Evolutionary conservation across 495 filamentous ascomycete genomes (phyloP), one percentile per base, ranked within the genome.

Genomic region (Cetradonia linearis): DNA sequence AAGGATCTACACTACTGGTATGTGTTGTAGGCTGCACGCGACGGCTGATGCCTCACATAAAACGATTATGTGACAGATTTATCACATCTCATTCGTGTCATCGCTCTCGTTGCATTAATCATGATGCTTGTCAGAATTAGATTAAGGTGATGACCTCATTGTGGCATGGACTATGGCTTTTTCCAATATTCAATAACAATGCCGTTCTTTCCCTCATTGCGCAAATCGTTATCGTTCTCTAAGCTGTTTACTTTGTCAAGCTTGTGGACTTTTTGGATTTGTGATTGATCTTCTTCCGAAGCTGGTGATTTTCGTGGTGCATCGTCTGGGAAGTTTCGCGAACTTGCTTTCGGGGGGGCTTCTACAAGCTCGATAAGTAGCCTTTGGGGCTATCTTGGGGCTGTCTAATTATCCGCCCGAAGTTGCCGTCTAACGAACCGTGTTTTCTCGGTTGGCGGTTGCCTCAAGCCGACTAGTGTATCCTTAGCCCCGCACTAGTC

Each of bases 121-220:
- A 46, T 46, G 20, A 46, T 25, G 42, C 20, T 13, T 46, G 20
- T 11, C 42, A 10, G 42, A 25, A 46, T 46, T 46, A 5, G n/a
- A 46, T 46, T 46, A 46, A n/a, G 25, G 42, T 46, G 20, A 46
- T 46, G 42, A 46, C n/a, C 25, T n/a, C 42, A 46, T 46, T n/a
- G n/a, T 44, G 6, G 18, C 40, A 8, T 42, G 40, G 40, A 1
- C n/a, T n/a, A n/a, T n/a, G 11, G 16, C 18, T 3, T 42, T 42
- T 46, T 4, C 42, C 42, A 7, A 11, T 23, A 11, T 46, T 13
- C 42, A 8, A 25, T 13, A 11, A 8, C 20, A 46, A 44, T 6
- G 10, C 18, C 18, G 7, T 20, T 1, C 3, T 13, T 46, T 46
- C n/a, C 42, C 9, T 13, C 5, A 11, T 46, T 1, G 20, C 20